Base-by-base conservation (phyloP, 495 filamentous ascomycete species). In the Xylona heveae region DNA sequence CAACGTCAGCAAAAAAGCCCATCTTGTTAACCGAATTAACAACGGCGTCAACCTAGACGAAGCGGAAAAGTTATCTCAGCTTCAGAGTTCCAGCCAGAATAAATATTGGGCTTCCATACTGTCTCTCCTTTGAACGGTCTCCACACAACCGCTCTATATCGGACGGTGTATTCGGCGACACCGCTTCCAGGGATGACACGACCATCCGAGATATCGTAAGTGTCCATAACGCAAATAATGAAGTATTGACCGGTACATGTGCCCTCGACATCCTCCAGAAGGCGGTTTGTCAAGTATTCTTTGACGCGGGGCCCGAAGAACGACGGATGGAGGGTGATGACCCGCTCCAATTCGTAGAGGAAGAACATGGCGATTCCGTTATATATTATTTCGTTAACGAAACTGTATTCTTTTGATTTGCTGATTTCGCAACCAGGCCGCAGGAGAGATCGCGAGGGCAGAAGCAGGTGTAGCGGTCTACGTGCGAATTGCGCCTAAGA, bases 141-240 rank as follows among this genome's bases (percentile, higher is more conserved):
- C 83, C 84, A 99, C 28, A 99, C 84, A 25, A 99, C 81, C 22
- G 88, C 88, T 31, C 82, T 77, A 47, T 93, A 99, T 41, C 74
- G 71, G 26, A 95, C 78, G 0, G 78, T 93, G 53, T 92, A 99
- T 50, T 94, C 81, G 14, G 90, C 88, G 30, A 82, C 58, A 10
- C 81, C 88, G 37, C 70, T 82, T 3, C 81, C 76, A 0, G 88
- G 85, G 19, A 94, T 68, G 38, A 99, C 83, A 28, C 77, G 70
- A 4, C 90, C 88, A 40, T 90, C 78, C 10, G 80, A 85, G 41
- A 95, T 77, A 39, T 93, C 74, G 35, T 82, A 80, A 28, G 80
- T 70, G 49, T 95, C 88, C 68, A 95, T 81, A 29, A 97, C 80
- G 44, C 79, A 84, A 35, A 97, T 85, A 47, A 95, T 85, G 44